A percentile compares a stretch with the other conserved stretches of the same genome.
phyloP scores from a whole-genome alignment of 805 yeast genomes.

The Saccharomyces mikatae region DNA sequence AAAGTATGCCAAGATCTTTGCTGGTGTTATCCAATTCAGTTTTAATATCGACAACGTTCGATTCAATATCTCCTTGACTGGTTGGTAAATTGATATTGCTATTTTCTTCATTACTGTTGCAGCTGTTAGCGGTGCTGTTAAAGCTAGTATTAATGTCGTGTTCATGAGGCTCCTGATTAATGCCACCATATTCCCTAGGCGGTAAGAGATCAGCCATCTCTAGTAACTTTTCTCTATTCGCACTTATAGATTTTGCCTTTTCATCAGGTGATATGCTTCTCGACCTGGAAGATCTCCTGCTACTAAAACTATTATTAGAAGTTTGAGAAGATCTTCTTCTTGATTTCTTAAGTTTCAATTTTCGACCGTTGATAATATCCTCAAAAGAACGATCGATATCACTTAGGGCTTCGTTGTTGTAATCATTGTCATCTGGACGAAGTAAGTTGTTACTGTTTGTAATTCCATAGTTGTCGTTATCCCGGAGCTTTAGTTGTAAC shows the following conservation, averaged over 20 bases:
- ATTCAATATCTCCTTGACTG: background rate
- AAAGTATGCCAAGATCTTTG: background rate
- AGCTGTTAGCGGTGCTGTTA: background rate
- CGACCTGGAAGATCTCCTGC: constrained; percentile 14
- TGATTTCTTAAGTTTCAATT: constrained; percentile 10
- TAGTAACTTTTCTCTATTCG: constrained; percentile 24
- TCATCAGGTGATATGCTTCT: constrained; percentile 21
- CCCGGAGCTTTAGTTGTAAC: constrained; percentile 1
- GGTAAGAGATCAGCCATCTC: constrained; percentile 23
- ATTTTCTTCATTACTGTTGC: background rate
- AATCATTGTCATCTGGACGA: background rate
- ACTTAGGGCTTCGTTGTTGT: constrained; percentile 2
- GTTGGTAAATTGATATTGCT: background rate
- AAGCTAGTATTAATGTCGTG: background rate
- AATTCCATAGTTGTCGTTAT: background rate
- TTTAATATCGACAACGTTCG: background rate
- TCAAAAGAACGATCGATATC: constrained; percentile 12
- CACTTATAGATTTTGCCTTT: constrained; percentile 27
- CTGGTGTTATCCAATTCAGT: background rate
- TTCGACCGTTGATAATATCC: constrained; percentile 25
- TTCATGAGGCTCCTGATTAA: background rate
- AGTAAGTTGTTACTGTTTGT: constrained; percentile 4
- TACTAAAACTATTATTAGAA: constrained; percentile 8
- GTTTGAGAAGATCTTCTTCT: constrained; percentile 12
- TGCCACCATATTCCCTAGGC: background rate